Percentiles rank a stretch among this genome's conserved stretches.
Evolutionary conservation across 2,329 filamentous ascomycete genomes (phyloP).

Genomic region (Calonectria multiphialidica): DNA sequence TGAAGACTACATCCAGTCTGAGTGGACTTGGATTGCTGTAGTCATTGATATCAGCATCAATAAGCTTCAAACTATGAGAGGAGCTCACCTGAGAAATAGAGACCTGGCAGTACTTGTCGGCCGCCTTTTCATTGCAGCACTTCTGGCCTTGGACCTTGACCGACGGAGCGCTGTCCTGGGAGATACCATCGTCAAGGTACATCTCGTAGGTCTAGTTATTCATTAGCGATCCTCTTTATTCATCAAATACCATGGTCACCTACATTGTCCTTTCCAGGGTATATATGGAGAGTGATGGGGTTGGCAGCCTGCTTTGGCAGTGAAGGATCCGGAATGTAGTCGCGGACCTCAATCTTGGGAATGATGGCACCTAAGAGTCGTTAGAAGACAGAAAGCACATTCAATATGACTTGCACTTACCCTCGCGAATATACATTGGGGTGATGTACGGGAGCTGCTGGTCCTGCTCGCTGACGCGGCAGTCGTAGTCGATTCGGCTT

Average conservation of each 20-base stretch:
- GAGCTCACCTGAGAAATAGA: background rate
- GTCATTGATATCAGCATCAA: background rate
- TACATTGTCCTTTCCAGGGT: slow-evolving; percentile 2
- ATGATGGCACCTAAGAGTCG: background rate
- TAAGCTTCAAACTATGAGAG: background rate
- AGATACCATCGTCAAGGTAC: slow-evolving; percentile 17
- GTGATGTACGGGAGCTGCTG: slow-evolving; percentile 9
- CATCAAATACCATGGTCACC: background rate
- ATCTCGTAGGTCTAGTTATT: slow-evolving; percentile 12
- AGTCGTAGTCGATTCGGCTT: background rate
- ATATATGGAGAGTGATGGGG: slow-evolving; percentile 13
- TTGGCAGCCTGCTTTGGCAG: background rate
- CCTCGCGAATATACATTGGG: slow-evolving; percentile 14
- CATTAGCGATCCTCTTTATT: background rate
- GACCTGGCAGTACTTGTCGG: background rate
- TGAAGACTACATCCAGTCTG: background rate
- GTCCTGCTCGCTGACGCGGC: background rate
- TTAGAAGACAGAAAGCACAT: background rate
- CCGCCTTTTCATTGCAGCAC: background rate
- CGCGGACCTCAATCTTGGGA: slow-evolving; percentile 3
- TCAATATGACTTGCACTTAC: background rate
- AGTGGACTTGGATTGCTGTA: background rate
- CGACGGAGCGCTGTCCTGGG: slow-evolving; percentile 5
- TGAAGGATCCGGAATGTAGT: background rate
- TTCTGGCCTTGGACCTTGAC: background rate